Base-by-base conservation (phyloP, 768 basidiomycete species). In the Termitomyces sp. region DNA sequence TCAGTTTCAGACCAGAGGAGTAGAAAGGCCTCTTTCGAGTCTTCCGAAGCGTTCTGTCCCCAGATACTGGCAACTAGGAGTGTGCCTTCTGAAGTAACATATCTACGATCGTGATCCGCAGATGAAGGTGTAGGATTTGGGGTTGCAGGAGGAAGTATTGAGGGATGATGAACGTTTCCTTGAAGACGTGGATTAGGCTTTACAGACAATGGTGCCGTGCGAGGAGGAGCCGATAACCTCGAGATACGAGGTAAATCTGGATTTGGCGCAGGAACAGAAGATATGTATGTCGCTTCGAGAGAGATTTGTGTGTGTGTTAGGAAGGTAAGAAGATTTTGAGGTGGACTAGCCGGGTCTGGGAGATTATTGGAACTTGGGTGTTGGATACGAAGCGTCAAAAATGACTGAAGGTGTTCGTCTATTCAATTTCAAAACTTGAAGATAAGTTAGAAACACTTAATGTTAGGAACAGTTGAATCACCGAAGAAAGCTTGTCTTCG, bases 111-210 rank as follows among this genome's bases (percentile, higher is more conserved):
- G 16, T 82, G 79, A 33, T 87, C 86, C 0, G 82, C 79, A 27
- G 89, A 86, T 0, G 82, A 76, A 1, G 94, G 94, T 16, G 86
- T 87, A 1, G 94, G 94, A 68, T 89, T 87, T 0, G 94, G 95
- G 0, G 94, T 97, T 52, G 76, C 77, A 1, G 93, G 93, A 30
- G 91, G 92, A 61, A 89, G 82, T 65, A 92, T 87, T 3, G 87
- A 85, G 1, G 88, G 86, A 59, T 83, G 82, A 20, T 62, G 77
- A 20, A 74, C 67, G 42, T 73, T 48, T n/a, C 46, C 55, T 57
- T 59, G 75, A 26, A 71, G 68, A 48, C 75, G 71, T 4, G 73
- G 66, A 45, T 72, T 76, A 30, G 64, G 67, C 53, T 74, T 72
- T 52, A 69, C 65, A 22, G 82, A 69, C n/a, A 81, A 69, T 20